A percentile compares a stretch with the other conserved stretches of the same genome.
phyloP scores from a whole-genome alignment of 371 early-diverging fungal genomes.

The Phascolomyces articulosus region DNA sequence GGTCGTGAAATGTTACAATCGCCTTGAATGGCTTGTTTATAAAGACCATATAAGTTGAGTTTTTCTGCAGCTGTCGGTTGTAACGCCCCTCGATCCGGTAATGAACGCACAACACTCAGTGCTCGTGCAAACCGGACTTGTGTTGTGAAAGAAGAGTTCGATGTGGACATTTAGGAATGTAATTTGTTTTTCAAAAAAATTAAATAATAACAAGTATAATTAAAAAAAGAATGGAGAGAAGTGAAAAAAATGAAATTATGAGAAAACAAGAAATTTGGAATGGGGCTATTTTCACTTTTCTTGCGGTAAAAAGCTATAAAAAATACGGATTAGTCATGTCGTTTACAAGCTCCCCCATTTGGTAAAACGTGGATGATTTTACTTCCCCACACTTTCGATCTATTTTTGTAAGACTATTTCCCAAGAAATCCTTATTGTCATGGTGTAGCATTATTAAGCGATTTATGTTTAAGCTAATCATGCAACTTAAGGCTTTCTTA shows the following conservation, averaged over 20 bases:
- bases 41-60: constrained; percentile 72
- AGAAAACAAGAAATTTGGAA: neutral
- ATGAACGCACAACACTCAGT: constrained; percentile 28
- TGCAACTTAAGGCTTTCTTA: too few species aligned
- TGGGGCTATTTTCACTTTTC: neutral
- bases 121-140: constrained; percentile 38
- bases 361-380: neutral
- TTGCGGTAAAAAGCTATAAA: neutral
- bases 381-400: neutral
- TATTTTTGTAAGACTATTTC: too few species aligned
- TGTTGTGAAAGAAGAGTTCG: constrained; percentile 13
- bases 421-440: neutral
- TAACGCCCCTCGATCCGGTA: constrained; percentile 26
- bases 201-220: neutral
- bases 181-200: neutral
- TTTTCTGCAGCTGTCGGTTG: constrained; percentile 69
- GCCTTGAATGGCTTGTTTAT: constrained; percentile 79
- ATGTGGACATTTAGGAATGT: constrained; percentile 1
- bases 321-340: neutral
- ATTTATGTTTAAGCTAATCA: too few species aligned
- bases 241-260: neutral
- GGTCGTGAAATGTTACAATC: constrained; percentile 58
- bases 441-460: too few species aligned
- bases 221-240: neutral
- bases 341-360: neutral